Conservation (phyloP, 2,329 filamentous ascomycete species). For the Raffaelea arxii region DNA sequence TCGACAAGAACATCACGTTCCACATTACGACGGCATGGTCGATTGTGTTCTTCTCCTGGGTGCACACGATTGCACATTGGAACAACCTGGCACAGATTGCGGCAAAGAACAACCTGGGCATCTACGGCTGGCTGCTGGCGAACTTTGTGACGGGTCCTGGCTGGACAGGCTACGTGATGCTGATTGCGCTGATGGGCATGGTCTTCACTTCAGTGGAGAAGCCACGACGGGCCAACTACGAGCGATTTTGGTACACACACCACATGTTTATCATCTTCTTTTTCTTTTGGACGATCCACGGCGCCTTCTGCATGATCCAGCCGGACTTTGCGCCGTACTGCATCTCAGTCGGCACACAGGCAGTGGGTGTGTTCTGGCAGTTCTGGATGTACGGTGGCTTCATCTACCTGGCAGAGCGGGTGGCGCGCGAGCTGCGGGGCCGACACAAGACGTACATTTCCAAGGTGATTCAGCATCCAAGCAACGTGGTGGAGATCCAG, state of each 20-base stretch:
- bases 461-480: slow-evolving; percentile 82
- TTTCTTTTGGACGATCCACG: slow-evolving; percentile 84
- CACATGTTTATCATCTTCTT: slow-evolving; percentile 85
- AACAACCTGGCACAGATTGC: slow-evolving; percentile 75
- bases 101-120: slow-evolving; percentile 63
- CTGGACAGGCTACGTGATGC: slow-evolving; percentile 81
- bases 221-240: slow-evolving; percentile 70
- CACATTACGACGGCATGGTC: slow-evolving; percentile 81
- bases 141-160: slow-evolving; percentile 74
- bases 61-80: slow-evolving; percentile 80
- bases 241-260: slow-evolving; percentile 86
- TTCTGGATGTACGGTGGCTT: slow-evolving; percentile 81
- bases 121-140: slow-evolving; percentile 67
- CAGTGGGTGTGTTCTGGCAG: slow-evolving; percentile 75
- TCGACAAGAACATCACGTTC: slow-evolving; percentile 84
- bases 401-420: slow-evolving; percentile 68
- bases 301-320: slow-evolving; percentile 85
- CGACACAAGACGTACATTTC: slow-evolving; percentile 78
- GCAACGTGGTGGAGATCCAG: slow-evolving; percentile 83
- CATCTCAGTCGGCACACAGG: slow-evolving; percentile 52
- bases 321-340: slow-evolving; percentile 74
- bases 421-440: slow-evolving; percentile 69
- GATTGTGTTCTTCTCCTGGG: slow-evolving; percentile 80
- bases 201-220: slow-evolving; percentile 69
- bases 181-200: slow-evolving; percentile 69